Percentiles rank a stretch among this genome's conserved stretches.
Conservation (phyloP, 2,329 filamentous ascomycete genomes). For the Colletotrichum sojae region DNA sequence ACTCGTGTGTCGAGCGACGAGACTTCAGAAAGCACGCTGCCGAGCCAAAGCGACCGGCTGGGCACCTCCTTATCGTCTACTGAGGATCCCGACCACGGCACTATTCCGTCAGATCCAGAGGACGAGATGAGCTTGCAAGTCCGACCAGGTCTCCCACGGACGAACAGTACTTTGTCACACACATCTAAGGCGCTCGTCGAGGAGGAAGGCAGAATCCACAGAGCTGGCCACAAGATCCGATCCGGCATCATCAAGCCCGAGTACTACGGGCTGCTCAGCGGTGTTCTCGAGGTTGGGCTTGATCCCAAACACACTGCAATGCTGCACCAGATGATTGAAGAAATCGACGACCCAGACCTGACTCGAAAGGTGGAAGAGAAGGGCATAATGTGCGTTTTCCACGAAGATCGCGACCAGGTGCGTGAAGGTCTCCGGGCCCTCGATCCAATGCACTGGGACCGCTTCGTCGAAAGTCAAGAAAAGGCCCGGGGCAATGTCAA, state of each 20-base stretch:
- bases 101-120: conserved; percentile 62
- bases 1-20: conserved; percentile 68
- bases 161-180: conserved; percentile 66
- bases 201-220: conserved; percentile 70
- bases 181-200: conserved; percentile 67
- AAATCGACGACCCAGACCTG: conserved; percentile 72
- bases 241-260: conserved; percentile 66
- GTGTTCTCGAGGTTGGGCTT: conserved; percentile 63
- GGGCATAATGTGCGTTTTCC: conserved; percentile 74
- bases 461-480: conserved; percentile 73
- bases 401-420: conserved; percentile 68
- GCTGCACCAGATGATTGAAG: conserved; percentile 74
- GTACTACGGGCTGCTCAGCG: conserved; percentile 64
- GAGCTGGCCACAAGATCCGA: conserved; percentile 71
- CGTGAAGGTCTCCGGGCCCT: conserved; percentile 66
- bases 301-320: conserved; percentile 66
- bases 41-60: conserved; percentile 46
- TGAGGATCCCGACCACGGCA: conserved; percentile 54
- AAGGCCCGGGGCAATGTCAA: conserved; percentile 70
- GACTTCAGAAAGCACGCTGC: conserved; percentile 46
- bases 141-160: conserved; percentile 60
- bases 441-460: conserved; percentile 77
- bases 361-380: conserved; percentile 66
- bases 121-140: conserved; percentile 63
- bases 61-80: conserved; percentile 49